Evolutionary conservation across 257 asterid species (phyloP), one percentile per base, ranked within the genome.

Genomic region (Thymus quinquecostatus): DNA sequence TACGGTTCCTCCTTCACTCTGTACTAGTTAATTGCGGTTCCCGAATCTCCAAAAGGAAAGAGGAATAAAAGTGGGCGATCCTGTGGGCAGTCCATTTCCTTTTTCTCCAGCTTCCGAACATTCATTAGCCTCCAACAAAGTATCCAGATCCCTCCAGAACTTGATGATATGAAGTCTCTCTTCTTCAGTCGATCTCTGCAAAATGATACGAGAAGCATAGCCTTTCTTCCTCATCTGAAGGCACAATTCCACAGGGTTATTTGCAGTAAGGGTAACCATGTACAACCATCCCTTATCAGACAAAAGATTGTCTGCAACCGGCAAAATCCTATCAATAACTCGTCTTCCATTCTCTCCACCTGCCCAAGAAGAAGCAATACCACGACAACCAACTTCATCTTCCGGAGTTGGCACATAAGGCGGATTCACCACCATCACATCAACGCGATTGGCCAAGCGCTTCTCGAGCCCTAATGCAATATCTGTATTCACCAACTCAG

Each of bases 401-500:
- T 92, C 98, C 3, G 99, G 98, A 1, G 98, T 92, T 4, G 98
- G 99, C 74, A 95, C 98, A 62, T 95, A 95, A 61, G 99, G 99
- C 5, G 98, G 98, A 78, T 95, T 95, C 73, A 95, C 99, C 62
- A 92, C 96, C 77, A 92, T 82, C 64, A 92, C 88, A 68, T 95
- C 99, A 68, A 95, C 96, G 1, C 78, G 82, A 66, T 87, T 81
- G 5, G 77, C 77, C 73, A 95, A 74, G 27, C 92, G 87, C 43
- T 47, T 80, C 71, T 87, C 96, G 21, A 89, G 70, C 8, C 98
- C 97, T 0, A 78, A 82, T 6, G 94, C 97, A 50, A 94, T 81
- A 73, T 94, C 85, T 0, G 97, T 86, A 50, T 77, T 83, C 10
- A 94, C 79, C 76, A 91, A 70, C 78, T 94, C 98, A 6, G 88